Evolutionary conservation across 2,329 filamentous ascomycete species (phyloP).

Genomic region (Apiospora pterosperma): DNA sequence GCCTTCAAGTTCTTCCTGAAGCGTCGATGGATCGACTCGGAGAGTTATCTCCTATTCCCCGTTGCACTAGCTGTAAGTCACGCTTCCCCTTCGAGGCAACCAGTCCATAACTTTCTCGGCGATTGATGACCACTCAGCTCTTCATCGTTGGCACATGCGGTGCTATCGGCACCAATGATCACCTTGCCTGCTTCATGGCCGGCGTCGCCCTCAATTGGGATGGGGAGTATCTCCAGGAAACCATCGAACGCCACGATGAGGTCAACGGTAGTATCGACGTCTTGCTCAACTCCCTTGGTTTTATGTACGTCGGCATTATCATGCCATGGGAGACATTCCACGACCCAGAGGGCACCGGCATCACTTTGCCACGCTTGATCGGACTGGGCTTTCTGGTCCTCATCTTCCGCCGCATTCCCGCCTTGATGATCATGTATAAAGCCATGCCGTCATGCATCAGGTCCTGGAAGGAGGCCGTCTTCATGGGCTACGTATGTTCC

Average conservation of each 20-base stretch:
- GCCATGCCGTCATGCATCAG: constrained; percentile 14
- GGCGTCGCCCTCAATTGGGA: constrained; percentile 61
- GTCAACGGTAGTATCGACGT: constrained; percentile 47
- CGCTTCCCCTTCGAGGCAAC: no score
- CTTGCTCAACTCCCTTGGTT: constrained; percentile 20
- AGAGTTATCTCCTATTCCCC: constrained; percentile 51
- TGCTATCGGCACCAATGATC: constrained; percentile 56
- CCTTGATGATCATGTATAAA: constrained; percentile 14
- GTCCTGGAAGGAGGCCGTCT: constrained; percentile 54
- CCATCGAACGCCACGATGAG: constrained; percentile 54
- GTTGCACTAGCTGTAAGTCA: constrained; percentile 42
- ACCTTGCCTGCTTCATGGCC: constrained; percentile 58
- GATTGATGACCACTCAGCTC: constrained; percentile 30
- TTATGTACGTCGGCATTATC: constrained; percentile 22
- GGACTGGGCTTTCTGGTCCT: constrained; percentile 17
- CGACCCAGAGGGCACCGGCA: constrained; percentile 7
- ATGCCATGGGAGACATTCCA: constrained; percentile 17
- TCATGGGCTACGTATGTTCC: constrained; percentile 50
- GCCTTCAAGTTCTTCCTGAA: constrained; percentile 40
- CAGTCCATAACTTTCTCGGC: background rate
- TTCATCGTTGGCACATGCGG: constrained; percentile 57
- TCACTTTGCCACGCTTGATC: constrained; percentile 12
- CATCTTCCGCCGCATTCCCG: constrained; percentile 18
- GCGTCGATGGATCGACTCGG: constrained; percentile 52
- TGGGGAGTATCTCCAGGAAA: constrained; percentile 53